A percentile compares a stretch with the other conserved stretches of the same genome.
These are phyloP conservation scores for Rubroboletus pulcherrimus DNA, from an alignment of 768 basidiomycete species.

Conservation along the genomic window DNA sequence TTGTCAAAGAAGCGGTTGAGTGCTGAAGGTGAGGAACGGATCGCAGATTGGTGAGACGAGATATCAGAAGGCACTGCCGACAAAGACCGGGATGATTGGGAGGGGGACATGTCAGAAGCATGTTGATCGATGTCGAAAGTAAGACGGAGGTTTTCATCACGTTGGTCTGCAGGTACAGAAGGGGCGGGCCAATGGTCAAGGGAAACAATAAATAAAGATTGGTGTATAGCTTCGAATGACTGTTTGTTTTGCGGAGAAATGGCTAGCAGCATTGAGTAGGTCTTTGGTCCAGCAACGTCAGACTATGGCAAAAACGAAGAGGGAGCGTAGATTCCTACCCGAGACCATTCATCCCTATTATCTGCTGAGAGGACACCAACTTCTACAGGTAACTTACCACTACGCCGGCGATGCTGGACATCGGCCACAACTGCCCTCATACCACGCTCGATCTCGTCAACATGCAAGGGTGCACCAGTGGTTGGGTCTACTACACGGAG, in stretches of 20 bases:
- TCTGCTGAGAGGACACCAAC: slow-evolving; percentile 78
- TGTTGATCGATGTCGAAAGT: slow-evolving; percentile 29
- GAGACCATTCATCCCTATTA: slow-evolving; percentile 76
- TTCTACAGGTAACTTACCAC: slow-evolving; percentile 54
- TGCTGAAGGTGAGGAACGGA: slow-evolving; percentile 62
- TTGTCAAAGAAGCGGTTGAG: slow-evolving; percentile 93
- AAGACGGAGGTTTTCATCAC: slow-evolving; percentile 27
- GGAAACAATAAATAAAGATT: slow-evolving; percentile 75
- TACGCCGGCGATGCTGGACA: slow-evolving; percentile 45
- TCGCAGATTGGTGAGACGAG: slow-evolving; percentile 72
- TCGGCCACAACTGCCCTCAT: slow-evolving; percentile 51
- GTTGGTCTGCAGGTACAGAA: slow-evolving; percentile 21
- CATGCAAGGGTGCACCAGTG: slow-evolving; percentile 30
- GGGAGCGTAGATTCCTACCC: slow-evolving; percentile 41
- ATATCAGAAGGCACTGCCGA: slow-evolving; percentile 31
- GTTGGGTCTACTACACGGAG: slow-evolving; percentile 53
- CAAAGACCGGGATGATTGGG: slow-evolving; percentile 7
- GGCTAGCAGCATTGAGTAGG: slow-evolving; percentile 62
- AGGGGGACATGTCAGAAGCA: background rate
- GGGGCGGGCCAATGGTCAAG: slow-evolving; percentile 67
- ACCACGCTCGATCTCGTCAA: slow-evolving; percentile 42
- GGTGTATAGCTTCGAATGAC: slow-evolving; percentile 61
- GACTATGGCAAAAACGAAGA: background rate
- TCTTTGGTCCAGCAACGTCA: slow-evolving; percentile 35
- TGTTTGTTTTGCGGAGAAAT: slow-evolving; percentile 61